Conservation (phyloP, 441 rosid species). For the Hura crepitans region DNA sequence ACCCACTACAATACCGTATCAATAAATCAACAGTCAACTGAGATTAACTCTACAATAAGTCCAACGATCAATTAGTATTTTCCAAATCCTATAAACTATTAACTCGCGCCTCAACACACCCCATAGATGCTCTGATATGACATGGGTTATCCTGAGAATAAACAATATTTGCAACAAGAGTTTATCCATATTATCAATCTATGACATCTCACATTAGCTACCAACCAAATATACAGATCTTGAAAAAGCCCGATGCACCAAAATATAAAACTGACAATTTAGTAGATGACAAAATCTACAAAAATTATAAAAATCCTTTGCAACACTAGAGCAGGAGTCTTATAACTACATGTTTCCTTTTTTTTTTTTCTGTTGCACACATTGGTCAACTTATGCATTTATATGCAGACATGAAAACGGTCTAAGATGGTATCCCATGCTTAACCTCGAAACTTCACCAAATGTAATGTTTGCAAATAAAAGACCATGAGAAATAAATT, state of each 20-base stretch:
- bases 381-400: not conserved
- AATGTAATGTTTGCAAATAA: not conserved
- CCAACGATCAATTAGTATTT: too few relatives aligned
- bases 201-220: constrained; percentile 1
- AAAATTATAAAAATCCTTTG: not conserved
- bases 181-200: not conserved
- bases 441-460: constrained; percentile 1
- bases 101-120: not conserved
- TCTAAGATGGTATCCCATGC: too few relatives aligned
- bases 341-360: not conserved
- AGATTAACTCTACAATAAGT: not conserved
- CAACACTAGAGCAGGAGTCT: not conserved
- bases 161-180: constrained; percentile 1
- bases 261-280: not conserved
- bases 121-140: not conserved
- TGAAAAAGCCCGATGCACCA: not conserved
- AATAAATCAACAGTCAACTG: not conserved
- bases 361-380: not conserved
- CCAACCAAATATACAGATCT: not conserved
- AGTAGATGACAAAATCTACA: not conserved
- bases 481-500: not conserved
- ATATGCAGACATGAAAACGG: not conserved
- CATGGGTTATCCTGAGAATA: not conserved
- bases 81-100: not conserved
- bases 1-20: not conserved